A percentile compares a stretch with the other conserved stretches of the same genome.
Conservation (phyloP, 2,329 filamentous ascomycete genomes). For the Cladophialophora bantiana region DNA sequence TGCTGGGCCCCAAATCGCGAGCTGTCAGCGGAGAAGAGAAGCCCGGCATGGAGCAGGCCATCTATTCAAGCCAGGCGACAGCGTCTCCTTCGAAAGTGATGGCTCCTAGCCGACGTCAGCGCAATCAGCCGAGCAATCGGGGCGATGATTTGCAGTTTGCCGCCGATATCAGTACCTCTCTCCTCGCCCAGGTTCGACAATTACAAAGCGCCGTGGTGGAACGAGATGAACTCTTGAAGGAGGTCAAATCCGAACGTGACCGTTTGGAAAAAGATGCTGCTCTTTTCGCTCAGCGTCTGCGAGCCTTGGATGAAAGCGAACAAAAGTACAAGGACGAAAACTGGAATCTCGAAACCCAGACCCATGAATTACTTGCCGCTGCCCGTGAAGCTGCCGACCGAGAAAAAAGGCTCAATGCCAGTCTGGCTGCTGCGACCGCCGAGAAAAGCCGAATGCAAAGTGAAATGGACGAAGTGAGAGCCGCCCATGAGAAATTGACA, state of each 20-base stretch:
- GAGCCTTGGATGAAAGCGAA: slow-evolving; percentile 88
- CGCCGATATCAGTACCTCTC: slow-evolving; percentile 94
- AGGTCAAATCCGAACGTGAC: slow-evolving; percentile 75
- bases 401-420: slow-evolving; percentile 80
- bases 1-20: slow-evolving; percentile 80
- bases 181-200: slow-evolving; percentile 92
- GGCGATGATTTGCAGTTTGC: slow-evolving; percentile 97
- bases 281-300: slow-evolving; percentile 78
- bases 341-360: slow-evolving; percentile 92
- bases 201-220: slow-evolving; percentile 84
- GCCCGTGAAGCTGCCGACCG: slow-evolving; percentile 79
- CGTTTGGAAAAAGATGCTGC: slow-evolving; percentile 83
- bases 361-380: slow-evolving; percentile 79
- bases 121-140: slow-evolving; percentile 86
- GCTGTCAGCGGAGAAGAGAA: slow-evolving; percentile 71
- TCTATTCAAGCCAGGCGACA: slow-evolving; percentile 83
- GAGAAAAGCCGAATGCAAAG: slow-evolving; percentile 82
- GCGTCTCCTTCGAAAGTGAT: slow-evolving; percentile 88
- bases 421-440: slow-evolving; percentile 70
- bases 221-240: slow-evolving; percentile 84
- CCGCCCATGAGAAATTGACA: slow-evolving; percentile 75
- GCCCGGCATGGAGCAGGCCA: slow-evolving; percentile 73
- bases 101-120: slow-evolving; percentile 83
- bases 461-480: slow-evolving; percentile 88
- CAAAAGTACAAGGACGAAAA: slow-evolving; percentile 98